Base-by-base conservation (phyloP, 352 stramenopile species). In the Globisporangium echinulatum region DNA sequence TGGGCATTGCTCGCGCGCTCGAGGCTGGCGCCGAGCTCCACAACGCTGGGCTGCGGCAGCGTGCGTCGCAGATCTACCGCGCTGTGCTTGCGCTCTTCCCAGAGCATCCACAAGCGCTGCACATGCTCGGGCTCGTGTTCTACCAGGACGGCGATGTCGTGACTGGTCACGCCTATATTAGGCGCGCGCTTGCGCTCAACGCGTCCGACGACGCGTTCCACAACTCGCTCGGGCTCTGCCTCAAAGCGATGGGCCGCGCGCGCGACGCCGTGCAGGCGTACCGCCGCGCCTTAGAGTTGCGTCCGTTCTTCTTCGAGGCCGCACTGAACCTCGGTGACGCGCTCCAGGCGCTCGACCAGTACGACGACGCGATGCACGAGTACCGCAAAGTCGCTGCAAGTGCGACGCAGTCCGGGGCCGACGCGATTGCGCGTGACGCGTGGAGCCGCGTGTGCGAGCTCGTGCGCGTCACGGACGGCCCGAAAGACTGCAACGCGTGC, bases 31-130 rank as follows among this genome's bases (percentile, higher is more conserved):
- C 61, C 3, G 25, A 72, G n/a, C 56, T 81, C 36, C 77, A 89
- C 52, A 59, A 80, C 11, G 49, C 65, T 0, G 58, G 50, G 8
- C 58, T 85, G 17, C 66, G 65, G 1, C 54, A 54, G 7, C 52
- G 56, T 0, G 80, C 84, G 1, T 61, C 63, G 0, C 47, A 59
- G 2, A 75, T 93, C 46, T 93, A 90, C 58, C 46, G 56, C 1
- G 53, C 69, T 7, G 73, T 90, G n/a, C 60, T 93, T 3, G 70
- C 71, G 1, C 56, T 78, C 42, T 80, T 87, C 43, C 82, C 82
- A 0, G 49, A 74, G 8, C 69, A 90, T 42, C 52, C 56, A 13
- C 52, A 68, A 19, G 74, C 83, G 7, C 64, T 85, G 51, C 76
- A 90, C 59, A 36, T 81, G 10, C 59, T 91, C 0, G 81, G 77